These are phyloP conservation scores for Avena eriantha DNA, from an alignment of 176 grass and related monocot genomes.

Conservation along the genomic window DNA sequence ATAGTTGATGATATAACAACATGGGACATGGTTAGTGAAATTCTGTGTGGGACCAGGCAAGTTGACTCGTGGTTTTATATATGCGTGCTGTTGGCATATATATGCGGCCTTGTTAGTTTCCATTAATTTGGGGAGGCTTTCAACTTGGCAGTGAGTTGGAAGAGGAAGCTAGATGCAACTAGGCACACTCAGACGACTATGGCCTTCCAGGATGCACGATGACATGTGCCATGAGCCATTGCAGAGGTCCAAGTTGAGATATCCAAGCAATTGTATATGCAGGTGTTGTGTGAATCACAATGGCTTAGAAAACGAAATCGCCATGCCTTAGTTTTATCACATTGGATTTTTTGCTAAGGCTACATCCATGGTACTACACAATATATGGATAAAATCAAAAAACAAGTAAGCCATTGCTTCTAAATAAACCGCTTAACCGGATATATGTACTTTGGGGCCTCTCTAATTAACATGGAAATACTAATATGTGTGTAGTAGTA, in stretches of 20 bases:
- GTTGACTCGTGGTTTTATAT: constrained; percentile 57
- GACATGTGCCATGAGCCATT: constrained; percentile 36
- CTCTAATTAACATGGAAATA: background rate
- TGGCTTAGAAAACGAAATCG: constrained; percentile 32
- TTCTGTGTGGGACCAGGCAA: constrained; percentile 55
- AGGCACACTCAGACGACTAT: constrained; percentile 24
- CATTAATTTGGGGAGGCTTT: background rate
- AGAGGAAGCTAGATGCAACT: background rate
- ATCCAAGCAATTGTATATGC: constrained; percentile 36
- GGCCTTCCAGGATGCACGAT: constrained; percentile 22
- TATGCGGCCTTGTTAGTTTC: constrained; percentile 3
- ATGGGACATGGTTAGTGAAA: constrained; percentile 31
- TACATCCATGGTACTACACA: constrained; percentile 15
- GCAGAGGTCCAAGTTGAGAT: constrained; percentile 45
- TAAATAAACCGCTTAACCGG: background rate
- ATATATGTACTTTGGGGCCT: background rate
- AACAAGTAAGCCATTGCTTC: background rate
- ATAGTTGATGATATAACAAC: constrained; percentile 43
- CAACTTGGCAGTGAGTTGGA: background rate
- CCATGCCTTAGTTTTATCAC: background rate
- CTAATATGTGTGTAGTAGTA: background rate
- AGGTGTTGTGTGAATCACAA: constrained; percentile 15
- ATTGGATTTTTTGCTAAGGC: constrained; percentile 28
- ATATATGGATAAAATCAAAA: background rate
- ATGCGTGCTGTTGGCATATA: background rate